Evolutionary conservation across 768 basidiomycete species (phyloP), one percentile per base, ranked within the genome.

Genomic region (Gymnopilus dilepis): DNA sequence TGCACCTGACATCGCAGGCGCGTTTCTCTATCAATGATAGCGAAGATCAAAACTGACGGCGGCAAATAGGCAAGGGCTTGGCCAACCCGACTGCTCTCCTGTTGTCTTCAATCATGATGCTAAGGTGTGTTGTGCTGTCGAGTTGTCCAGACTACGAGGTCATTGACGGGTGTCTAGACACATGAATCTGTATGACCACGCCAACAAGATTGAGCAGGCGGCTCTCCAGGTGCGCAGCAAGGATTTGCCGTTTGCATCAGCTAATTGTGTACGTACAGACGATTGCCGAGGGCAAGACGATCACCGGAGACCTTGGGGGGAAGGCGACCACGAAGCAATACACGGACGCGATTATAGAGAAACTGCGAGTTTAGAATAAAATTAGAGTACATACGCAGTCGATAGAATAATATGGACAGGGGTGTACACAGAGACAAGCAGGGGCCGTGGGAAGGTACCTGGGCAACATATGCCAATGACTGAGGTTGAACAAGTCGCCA

Each of bases 61-160:
- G 41, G 26, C 59, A 58, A 48, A 64, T 58, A 91, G 91, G 93
- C 70, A 92, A 94, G 73, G 94, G 94, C 64, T 81, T 95, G 67
- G 97, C 97, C 72, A 99, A 99, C 82, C 97, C 97, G n/a, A 99
- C 97, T n/a, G 97, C 97, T 3, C 85, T 99, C 45, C 82, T 99
- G 55, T 77, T 99, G 65, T 96, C 94, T 64, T 95, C 94, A 59
- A 79, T 99, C 63, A 99, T 99, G 97, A 98, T 99, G 97, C 76
- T 99, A 71, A 87, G 95, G 94, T 92, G 41, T 15, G 45, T 69
- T 62, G 85, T 78, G 0, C 21, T 3, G 19, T 37, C 8, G 48
- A 31, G n/a, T 45, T 30, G 51, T 51, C 38, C 11, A 38, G 30
- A 24, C 26, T 15, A 38, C 12, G 26, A 42, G 56, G n/a, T 55